Percentiles rank a stretch among this genome's conserved stretches.
phyloP scores from a whole-genome alignment of 169 alveolate species.

The Plasmodium billcollinsi region DNA sequence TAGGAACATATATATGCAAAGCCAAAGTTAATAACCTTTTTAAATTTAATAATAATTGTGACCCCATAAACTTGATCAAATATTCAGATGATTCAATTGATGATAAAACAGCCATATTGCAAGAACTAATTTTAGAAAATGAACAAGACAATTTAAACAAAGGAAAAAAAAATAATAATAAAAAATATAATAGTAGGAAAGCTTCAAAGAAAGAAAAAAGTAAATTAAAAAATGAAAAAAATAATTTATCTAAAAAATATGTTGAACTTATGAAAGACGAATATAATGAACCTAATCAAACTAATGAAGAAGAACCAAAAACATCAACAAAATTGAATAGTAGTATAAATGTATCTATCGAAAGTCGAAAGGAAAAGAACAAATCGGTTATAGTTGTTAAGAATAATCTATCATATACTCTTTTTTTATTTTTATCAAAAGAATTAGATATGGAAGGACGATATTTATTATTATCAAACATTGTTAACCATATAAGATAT shows the following conservation, averaged over 20 bases:
- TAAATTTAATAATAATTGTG: slow-evolving; percentile 59
- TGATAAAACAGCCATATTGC: slow-evolving; percentile 18
- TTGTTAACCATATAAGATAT: slow-evolving; percentile 96
- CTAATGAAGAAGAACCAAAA: not conserved
- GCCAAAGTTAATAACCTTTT: slow-evolving; percentile 67
- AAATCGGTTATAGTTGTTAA: slow-evolving; percentile 40
- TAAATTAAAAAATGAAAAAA: slow-evolving; percentile 6
- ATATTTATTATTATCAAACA: slow-evolving; percentile 92
- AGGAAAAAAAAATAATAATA: not conserved
- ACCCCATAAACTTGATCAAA: slow-evolving; percentile 42
- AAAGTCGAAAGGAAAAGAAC: slow-evolving; percentile 6
- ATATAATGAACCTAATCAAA: slow-evolving; percentile 1
- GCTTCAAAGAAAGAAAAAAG: not conserved
- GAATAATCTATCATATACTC: slow-evolving; percentile 67
- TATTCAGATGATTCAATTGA: slow-evolving; percentile 8
- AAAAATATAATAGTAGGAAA: slow-evolving; percentile 2
- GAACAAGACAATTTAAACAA: slow-evolving; percentile 8
- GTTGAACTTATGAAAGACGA: slow-evolving; percentile 59
- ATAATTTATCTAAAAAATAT: slow-evolving; percentile 37
- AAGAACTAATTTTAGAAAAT: slow-evolving; percentile 23
- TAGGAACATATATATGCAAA: slow-evolving; percentile 64
- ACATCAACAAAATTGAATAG: not conserved
- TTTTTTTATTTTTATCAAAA: slow-evolving; percentile 86
- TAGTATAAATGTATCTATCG: not conserved
- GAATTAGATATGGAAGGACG: slow-evolving; percentile 89